Evolutionary conservation across 495 filamentous ascomycete species (phyloP).

Genomic region (Penicillium subrubescens): DNA sequence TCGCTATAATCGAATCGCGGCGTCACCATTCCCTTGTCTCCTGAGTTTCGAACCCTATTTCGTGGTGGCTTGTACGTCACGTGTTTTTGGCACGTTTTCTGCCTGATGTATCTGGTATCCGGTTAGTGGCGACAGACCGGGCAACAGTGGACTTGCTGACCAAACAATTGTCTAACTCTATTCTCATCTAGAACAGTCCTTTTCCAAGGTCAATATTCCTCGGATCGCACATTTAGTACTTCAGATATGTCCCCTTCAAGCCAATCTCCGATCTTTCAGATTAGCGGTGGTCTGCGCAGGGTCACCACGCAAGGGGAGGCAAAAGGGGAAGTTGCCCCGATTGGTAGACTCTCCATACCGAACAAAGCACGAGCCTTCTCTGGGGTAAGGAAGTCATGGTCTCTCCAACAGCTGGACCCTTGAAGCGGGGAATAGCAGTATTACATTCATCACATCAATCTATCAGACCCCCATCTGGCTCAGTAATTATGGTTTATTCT

Average conservation of each 20-base stretch:
- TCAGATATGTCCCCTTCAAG: background rate
- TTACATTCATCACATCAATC: background rate
- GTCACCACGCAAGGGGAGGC: background rate
- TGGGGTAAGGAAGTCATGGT: slow-evolving; percentile 1
- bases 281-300: background rate
- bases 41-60: slow-evolving; percentile 7
- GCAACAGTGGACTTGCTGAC: background rate
- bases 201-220: background rate
- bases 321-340: slow-evolving; percentile 10
- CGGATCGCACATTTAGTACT: background rate
- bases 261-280: background rate
- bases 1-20: background rate
- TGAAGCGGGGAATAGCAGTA: background rate
- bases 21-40: background rate
- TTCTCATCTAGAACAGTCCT: background rate
- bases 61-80: slow-evolving; percentile 3
- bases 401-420: background rate
- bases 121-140: no score
- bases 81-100: background rate
- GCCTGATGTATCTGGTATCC: slow-evolving; percentile 9
- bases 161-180: background rate
- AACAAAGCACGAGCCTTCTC: slow-evolving; percentile 12
- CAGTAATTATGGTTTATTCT: background rate
- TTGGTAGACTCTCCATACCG: background rate
- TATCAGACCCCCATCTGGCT: no score